phyloP scores from a whole-genome alignment of 257 asterid genomes.

The Misopates orontium region DNA sequence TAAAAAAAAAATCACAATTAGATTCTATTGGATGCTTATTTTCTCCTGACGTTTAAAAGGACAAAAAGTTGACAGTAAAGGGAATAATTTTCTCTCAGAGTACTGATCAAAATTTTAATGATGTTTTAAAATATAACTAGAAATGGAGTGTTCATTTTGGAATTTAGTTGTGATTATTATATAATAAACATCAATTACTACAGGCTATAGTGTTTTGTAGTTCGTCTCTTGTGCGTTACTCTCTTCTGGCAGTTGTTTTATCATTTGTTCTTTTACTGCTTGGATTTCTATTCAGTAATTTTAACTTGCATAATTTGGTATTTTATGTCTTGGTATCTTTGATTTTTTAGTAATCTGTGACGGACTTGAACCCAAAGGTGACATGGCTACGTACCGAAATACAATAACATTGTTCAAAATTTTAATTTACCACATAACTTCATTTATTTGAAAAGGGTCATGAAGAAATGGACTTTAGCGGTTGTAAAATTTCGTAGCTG shows the following conservation, averaged over 20 bases:
- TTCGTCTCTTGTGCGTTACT: background rate
- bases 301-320: constrained; percentile 28
- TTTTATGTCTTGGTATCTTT: constrained; percentile 17
- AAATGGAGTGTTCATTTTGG: constrained; percentile 31
- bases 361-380: background rate
- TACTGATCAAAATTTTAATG: too few species aligned
- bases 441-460: background rate
- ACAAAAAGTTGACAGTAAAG: constrained; percentile 25
- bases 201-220: constrained; percentile 3
- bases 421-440: background rate
- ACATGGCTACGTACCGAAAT: background rate
- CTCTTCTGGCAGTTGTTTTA: constrained; percentile 23
- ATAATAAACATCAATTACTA: constrained; percentile 6
- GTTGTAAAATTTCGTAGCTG: background rate
- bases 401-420: background rate
- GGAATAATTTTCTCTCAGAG: too few species aligned
- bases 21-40: too few species aligned
- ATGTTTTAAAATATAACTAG: constrained; percentile 20
- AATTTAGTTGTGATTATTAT: background rate
- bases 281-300: constrained; percentile 24
- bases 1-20: too few species aligned
- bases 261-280: constrained; percentile 25
- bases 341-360: constrained; percentile 7
- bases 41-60: background rate
- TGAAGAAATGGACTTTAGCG: background rate